Conservation (phyloP, 225 moss, liverwort and hornwort species). For the Ulota crispa region DNA sequence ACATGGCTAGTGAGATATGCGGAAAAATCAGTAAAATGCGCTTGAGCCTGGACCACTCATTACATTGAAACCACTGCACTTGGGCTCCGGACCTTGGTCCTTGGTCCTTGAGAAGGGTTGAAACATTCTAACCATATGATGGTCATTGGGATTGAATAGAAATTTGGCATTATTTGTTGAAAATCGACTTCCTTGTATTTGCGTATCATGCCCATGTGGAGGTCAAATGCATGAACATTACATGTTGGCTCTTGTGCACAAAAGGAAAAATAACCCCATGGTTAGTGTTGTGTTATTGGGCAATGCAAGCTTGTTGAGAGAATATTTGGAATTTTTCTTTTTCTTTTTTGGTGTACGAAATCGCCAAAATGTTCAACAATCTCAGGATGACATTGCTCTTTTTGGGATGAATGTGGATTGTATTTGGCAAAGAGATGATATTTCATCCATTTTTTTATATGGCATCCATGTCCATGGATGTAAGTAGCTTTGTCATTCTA, state of each 20-base stretch:
- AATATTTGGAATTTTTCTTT: too few species aligned
- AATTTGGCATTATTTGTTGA: neutral
- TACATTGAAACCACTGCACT: neutral
- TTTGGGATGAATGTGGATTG: too few species aligned
- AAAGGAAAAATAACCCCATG: neutral
- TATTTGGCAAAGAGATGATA: too few species aligned
- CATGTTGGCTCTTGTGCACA: neutral
- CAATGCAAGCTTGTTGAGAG: too few species aligned
- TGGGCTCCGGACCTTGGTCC: neutral
- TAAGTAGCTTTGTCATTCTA: too few species aligned
- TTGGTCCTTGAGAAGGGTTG: neutral
- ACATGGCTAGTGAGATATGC: neutral
- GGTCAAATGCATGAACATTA: neutral
- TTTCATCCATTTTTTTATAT: too few species aligned
- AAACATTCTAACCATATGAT: neutral
- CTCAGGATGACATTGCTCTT: too few species aligned
- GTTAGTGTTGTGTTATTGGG: too few species aligned
- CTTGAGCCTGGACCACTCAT: neutral
- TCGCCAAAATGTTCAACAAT: too few species aligned
- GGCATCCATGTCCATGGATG: too few species aligned
- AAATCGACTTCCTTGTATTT: neutral
- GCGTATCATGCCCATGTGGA: neutral
- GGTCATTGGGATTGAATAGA: neutral
- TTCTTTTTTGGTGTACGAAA: too few species aligned
- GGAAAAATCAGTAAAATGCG: neutral